Evolutionary conservation across 768 basidiomycete genomes (phyloP).

Genomic region (Termitomyces sp.): DNA sequence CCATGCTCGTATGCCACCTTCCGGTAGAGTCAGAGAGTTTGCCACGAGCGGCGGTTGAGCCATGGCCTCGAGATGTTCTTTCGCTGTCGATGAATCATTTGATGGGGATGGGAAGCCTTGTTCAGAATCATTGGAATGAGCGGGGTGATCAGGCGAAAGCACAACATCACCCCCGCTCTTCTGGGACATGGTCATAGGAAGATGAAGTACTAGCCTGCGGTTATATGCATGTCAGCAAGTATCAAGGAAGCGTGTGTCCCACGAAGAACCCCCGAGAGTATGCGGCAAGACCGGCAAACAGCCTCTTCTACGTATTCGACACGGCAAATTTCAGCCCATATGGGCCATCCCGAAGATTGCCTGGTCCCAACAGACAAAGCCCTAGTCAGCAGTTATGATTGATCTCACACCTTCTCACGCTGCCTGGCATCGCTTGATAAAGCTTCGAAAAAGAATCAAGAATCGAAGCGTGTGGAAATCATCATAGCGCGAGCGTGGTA

Average conservation of each 20-base stretch:
- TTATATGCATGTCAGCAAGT: constrained; percentile 18
- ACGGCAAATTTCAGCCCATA: background rate
- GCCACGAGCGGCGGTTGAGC: background rate
- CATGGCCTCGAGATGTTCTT: constrained; percentile 11
- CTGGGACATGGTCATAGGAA: constrained; percentile 15
- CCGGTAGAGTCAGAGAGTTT: constrained; percentile 29
- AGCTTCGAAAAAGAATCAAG: background rate
- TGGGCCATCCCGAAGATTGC: background rate
- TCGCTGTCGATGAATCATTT: constrained; percentile 3
- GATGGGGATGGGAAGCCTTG: constrained; percentile 6
- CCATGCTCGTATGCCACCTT: constrained; percentile 45
- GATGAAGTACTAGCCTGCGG: constrained; percentile 10
- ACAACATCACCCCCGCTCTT: constrained; percentile 7
- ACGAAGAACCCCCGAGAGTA: constrained; percentile 14
- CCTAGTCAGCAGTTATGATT: too few relatives aligned
- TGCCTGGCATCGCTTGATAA: constrained; percentile 4
- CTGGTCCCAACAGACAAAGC: too few relatives aligned
- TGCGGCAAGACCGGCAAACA: constrained; percentile 17
- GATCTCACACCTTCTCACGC: constrained; percentile 11
- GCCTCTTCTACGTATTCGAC: constrained; percentile 12
- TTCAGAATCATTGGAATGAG: constrained; percentile 9
- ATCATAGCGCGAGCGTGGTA: background rate
- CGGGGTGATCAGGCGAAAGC: constrained; percentile 1
- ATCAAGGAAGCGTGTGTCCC: constrained; percentile 16
- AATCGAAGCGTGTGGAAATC: constrained; percentile 2